Evolutionary conservation across 2,329 filamentous ascomycete genomes (phyloP), one percentile per base, ranked within the genome.

Genomic region (Oidium heveae): DNA sequence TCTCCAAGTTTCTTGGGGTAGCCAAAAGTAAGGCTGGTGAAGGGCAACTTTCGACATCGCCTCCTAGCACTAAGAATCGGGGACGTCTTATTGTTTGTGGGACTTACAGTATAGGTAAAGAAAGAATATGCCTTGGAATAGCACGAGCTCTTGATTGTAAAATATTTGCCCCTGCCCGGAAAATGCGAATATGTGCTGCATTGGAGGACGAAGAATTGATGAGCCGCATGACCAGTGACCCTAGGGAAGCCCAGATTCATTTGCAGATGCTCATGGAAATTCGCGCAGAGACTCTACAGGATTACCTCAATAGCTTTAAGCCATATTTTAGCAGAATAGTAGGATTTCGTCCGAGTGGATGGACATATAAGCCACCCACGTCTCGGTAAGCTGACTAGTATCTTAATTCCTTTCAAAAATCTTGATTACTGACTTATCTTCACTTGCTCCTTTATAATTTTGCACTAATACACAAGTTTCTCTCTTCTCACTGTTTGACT

Each of bases 231-330:
- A 98, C 91, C 0, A 73, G 74, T 8, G 72, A 95, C 64, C 87
- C 91, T 0, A 70, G 75, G 22, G 84, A 86, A 61, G 91, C 91
- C 0, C 89, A 96, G 67, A 87, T 98, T 0, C 91, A 98, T 68
- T 95, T 98, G 88, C 93, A 94, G 61, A 87, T 84, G 62, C 73
- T 98, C 10, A 91, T 91, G 73, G 89, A 96, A 66, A 87, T 98
- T 60, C 81, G 87, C 28, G 80, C 87, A 36, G 88, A 95, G 60
- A 94, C 89, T 0, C 73, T 98, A 0, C 80, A 86, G 59, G 88
- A 94, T 57, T 98, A 98, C 63, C 75, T 96, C 6, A 77, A 82
- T 61, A 74, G 76, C 37, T 84, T 86, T 69, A 83, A 82, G 58
- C 81, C 84, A 7, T 80, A 86, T 60, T 98, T 96, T 66, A 79